Base-by-base conservation (phyloP, 108 stramenopile genomes). In the Skeletonema costatum region DNA sequence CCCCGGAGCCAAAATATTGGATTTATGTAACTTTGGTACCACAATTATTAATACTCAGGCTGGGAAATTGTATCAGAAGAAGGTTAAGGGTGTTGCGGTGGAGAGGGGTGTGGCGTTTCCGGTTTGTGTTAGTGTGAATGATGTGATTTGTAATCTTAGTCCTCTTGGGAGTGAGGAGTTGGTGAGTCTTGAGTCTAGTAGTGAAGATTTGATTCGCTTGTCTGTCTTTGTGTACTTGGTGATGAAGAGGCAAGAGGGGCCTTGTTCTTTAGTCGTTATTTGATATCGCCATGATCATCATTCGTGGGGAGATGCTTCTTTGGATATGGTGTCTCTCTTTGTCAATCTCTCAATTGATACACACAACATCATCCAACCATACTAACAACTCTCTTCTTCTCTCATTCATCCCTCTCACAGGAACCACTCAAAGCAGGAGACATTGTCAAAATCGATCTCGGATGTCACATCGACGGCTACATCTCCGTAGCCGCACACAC, bases 61-160 rank as follows among this genome's bases (percentile, higher is more conserved):
- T 32, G 60, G 83, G 60, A 89, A 90, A 70, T 84, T 95, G 12
- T 97, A 93, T 85, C 94, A 89, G 71, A 92, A 92, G 72, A 92
- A 93, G 81, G 92, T 97, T 10, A 87, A 96, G 60, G 97, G 97
- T 46, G 86, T 77, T 67, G 59, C 74, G 29, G 74, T 98, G 9
- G 95, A 98, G 73, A 94, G 98, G 70, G 99, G 99, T 33, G 88
- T 99, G 58, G 98, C 99, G 13, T 99, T 99, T 80, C 99, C 99
- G 7, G 97, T 98, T 30, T 99, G 99, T 75, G 90, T 99, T 38
- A 97, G 95, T 71, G 98, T 99, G 60, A 99, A 99, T 85, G 98
- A 99, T 73, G 76, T 92, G 61, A 97, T 99, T 41, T 99, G 97
- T 88, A 98, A 99, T 85, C 89, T 90, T 86, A 93, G 94, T 46